These are phyloP conservation scores for Trichophyton mentagrophytes DNA, from an alignment of 2,329 filamentous ascomycete genomes.

Conservation along the genomic window DNA sequence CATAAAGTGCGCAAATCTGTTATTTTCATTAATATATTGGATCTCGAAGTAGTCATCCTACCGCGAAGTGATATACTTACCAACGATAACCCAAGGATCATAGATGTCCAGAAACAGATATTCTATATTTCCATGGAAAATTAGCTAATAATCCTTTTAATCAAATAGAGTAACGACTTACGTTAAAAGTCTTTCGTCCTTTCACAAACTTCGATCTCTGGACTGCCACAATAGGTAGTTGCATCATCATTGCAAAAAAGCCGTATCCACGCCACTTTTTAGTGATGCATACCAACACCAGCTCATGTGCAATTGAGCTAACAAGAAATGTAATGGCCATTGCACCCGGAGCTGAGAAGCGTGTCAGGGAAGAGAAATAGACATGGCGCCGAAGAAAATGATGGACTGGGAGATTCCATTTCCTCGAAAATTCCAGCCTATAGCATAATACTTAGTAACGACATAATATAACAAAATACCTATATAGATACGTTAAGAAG, in stretches of 20 bases:
- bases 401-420: constrained; percentile 98
- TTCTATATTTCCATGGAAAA: constrained; percentile 39
- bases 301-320: constrained; percentile 77
- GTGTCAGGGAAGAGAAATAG: constrained; percentile 66
- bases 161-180: constrained; percentile 19
- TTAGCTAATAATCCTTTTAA: background rate
- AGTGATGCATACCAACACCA: constrained; percentile 96
- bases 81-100: constrained; percentile 74
- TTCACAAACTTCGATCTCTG: constrained; percentile 69
- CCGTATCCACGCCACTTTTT: constrained; percentile 93
- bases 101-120: constrained; percentile 79
- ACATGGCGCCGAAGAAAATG: constrained; percentile 91
- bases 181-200: constrained; percentile 63
- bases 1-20: constrained; percentile 49
- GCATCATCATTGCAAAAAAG: constrained; percentile 88
- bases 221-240: constrained; percentile 86
- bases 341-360: constrained; percentile 62
- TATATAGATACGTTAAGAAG: background rate
- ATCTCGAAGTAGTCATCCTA: background rate
- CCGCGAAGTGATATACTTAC: constrained; percentile 33
- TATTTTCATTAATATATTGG: constrained; percentile 2
- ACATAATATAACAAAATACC: background rate
- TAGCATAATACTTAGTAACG: background rate
- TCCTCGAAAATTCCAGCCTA: constrained; percentile 83
- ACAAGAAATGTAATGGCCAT: constrained; percentile 88